Evolutionary conservation across 139 green algal species (phyloP).

Genomic region (Closterium sp.): DNA sequence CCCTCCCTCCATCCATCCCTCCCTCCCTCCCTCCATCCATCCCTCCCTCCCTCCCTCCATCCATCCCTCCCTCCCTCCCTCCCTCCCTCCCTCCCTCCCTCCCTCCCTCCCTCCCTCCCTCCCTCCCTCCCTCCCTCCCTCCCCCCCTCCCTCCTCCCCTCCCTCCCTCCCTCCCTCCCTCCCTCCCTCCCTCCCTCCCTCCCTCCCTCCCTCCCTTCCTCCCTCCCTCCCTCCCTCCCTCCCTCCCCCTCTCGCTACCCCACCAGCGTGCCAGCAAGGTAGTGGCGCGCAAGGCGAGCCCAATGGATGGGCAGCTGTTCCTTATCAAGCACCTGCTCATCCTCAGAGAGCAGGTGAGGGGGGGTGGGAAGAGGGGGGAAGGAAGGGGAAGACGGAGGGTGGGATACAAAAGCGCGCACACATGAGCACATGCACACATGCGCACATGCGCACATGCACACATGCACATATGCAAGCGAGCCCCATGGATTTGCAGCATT

Average conservation of each 20-base stretch:
- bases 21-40: not conserved
- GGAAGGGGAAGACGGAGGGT: too few species aligned
- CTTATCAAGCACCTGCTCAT: constrained; percentile 91
- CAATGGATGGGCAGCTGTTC: constrained; percentile 87
- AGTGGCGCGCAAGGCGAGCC: constrained; percentile 49
- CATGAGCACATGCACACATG: not conserved
- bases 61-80: not conserved
- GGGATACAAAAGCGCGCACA: too few species aligned
- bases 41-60: not conserved
- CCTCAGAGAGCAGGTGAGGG: constrained; percentile 74
- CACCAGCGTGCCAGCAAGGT: constrained; percentile 34
- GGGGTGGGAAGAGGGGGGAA: too few species aligned
- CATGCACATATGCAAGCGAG: not conserved
- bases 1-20: not conserved
- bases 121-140: constrained; percentile 13
- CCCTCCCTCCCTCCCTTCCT: not conserved
- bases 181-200: not conserved
- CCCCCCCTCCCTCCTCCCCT: not conserved
- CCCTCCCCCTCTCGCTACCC: not conserved
- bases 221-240: constrained; percentile 14
- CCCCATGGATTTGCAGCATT: too few species aligned
- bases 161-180: not conserved
- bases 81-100: not conserved
- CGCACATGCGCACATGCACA: not conserved
- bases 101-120: not conserved